phyloP scores from a whole-genome alignment of 2,329 filamentous ascomycete genomes.

The Pseudogymnoascus sp. region DNA sequence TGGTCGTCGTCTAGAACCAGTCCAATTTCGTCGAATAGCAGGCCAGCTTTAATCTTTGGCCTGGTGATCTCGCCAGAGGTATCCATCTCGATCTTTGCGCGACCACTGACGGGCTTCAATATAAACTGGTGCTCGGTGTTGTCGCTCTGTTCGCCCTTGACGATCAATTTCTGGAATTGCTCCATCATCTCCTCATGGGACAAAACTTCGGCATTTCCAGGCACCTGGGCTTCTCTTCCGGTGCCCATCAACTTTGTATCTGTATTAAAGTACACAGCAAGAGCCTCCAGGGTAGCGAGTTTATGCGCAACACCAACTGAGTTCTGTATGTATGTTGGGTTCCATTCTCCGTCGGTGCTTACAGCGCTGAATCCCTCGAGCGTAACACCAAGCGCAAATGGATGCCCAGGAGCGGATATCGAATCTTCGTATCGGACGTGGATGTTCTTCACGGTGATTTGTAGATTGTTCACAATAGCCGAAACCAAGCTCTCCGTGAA shows the following conservation, averaged over 20 bases:
- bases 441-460: slow-evolving; percentile 96
- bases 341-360: slow-evolving; percentile 92
- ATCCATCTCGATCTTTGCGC: slow-evolving; percentile 89
- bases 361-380: slow-evolving; percentile 95
- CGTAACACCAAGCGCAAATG: slow-evolving; percentile 86
- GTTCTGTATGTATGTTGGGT: slow-evolving; percentile 90
- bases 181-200: slow-evolving; percentile 69
- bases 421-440: slow-evolving; percentile 98
- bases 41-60: slow-evolving; percentile 80
- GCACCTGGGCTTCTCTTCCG: slow-evolving; percentile 61
- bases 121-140: slow-evolving; percentile 67
- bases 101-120: slow-evolving; percentile 87
- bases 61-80: slow-evolving; percentile 74
- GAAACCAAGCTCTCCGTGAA: slow-evolving; percentile 93
- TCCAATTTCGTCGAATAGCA: slow-evolving; percentile 95
- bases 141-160: slow-evolving; percentile 52
- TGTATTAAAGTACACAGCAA: slow-evolving; percentile 98
- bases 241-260: slow-evolving; percentile 77
- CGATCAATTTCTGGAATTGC: slow-evolving; percentile 71
- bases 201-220: slow-evolving; percentile 49
- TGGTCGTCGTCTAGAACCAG: slow-evolving; percentile 97
- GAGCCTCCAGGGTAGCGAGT: slow-evolving; percentile 76
- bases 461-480: slow-evolving; percentile 96
- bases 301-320: slow-evolving; percentile 81
- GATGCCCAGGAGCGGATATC: slow-evolving; percentile 87